Base-by-base conservation (phyloP, 345 rosid genomes). In the Balakata baccata region DNA sequence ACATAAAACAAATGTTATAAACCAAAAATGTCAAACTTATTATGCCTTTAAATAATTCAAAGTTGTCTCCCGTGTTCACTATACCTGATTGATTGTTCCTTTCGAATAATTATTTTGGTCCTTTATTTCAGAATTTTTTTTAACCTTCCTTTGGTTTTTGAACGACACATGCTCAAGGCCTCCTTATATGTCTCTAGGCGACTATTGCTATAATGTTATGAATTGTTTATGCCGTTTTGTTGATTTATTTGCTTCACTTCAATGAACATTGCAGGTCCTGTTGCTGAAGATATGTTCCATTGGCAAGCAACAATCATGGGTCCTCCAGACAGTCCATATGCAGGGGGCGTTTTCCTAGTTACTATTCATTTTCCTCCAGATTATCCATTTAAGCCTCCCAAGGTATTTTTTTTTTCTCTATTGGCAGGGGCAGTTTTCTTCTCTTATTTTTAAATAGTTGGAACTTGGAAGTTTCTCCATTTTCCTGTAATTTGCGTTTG, bases 301-400 rank as follows among this genome's bases (percentile, higher is more conserved):
- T 78, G 81, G 81, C 81, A 78, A 78, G 81, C 81, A 52, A 78
- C 81, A 5, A 78, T 78, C 51, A 78, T 78, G 81, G 81, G 81
- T 62, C 81, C 81, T 73, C 81, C 81, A 7, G 81, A 78, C 41
- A 78, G 81, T 64, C 81, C 77, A 14, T 78, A 78, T 73, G 72
- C 81, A 5, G 81, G 81, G 3, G 81, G 81, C 29, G 81, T 78
- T 68, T 78, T 78, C 74, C 77, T 78, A 13, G 81, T 78, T 23
- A 78, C 77, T 8, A 78, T 78, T 72, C 81, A 78, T 78, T 78
- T 78, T 23, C 81, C 81, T 45, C 81, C 81, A 52, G 81, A 78
- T 61, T 78, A 78, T 68, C 81, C 81, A 29, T 78, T 78, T 39
- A 78, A 78, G 81, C 81, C 81, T 43, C 81, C 81, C 34, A 78